Evolutionary conservation across 805 yeast species (phyloP).

Genomic region (Spathaspora arborariae): DNA sequence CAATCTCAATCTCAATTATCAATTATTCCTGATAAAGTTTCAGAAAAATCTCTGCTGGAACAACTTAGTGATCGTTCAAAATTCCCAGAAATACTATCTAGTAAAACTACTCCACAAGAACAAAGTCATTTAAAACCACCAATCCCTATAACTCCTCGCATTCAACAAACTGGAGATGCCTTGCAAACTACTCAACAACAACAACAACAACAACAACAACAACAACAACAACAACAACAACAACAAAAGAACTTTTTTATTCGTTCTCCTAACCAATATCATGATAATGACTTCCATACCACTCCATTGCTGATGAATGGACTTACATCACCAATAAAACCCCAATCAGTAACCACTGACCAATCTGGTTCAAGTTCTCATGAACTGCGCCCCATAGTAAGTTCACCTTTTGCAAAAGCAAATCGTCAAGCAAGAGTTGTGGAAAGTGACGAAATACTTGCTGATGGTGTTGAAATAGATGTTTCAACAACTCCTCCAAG

Average conservation of each 20-base stretch:
- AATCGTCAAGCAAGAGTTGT: slow-evolving; percentile 44
- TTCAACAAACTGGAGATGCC: slow-evolving; percentile 1
- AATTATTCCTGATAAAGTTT: neutral
- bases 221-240: slow-evolving; percentile 9
- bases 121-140: neutral
- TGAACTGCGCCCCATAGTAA: slow-evolving; percentile 20
- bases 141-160: neutral
- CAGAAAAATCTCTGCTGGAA: neutral
- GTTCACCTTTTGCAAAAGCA: slow-evolving; percentile 40
- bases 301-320: slow-evolving; percentile 2
- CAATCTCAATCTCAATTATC: neutral
- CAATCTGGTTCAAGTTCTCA: neutral
- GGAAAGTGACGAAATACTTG: slow-evolving; percentile 18
- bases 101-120: neutral
- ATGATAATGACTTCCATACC: slow-evolving; percentile 30
- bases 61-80: neutral
- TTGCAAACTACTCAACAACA: slow-evolving; percentile 4
- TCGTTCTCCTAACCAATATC: slow-evolving; percentile 36
- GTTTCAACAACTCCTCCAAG: neutral
- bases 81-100: no score
- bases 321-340: neutral
- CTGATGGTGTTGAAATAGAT: slow-evolving; percentile 10
- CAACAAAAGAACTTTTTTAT: slow-evolving; percentile 29
- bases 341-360: neutral
- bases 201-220: neutral